Base-by-base conservation (phyloP, 106 monocot genomes). In the Dactylorhiza incarnata region DNA sequence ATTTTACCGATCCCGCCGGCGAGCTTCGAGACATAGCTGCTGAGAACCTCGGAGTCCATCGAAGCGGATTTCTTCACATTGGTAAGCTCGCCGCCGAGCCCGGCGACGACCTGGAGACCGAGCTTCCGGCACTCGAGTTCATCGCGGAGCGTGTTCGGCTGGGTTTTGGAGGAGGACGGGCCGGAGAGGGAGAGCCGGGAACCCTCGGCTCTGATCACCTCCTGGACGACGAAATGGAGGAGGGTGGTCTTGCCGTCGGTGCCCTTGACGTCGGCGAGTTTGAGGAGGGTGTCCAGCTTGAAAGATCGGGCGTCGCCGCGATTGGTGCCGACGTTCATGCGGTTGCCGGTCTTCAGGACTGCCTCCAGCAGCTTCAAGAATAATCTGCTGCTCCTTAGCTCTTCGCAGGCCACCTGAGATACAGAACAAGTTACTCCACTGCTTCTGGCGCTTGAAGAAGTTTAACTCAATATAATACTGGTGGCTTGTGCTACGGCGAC, bases 251-350 rank as follows among this genome's bases (percentile, higher is more conserved):
- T 92, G 1, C 95, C 95, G 65, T 95, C 95, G 0, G 95, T 84
- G 19, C 92, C 95, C 73, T 95, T 95, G 48, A 95, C 81, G 49
- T 95, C 95, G 10, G 84, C 92, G 11, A 95, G 86, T 45, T 95
- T 95, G 15, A 92, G 86, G 19, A 95, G 89, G n/a, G 95, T 92
- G 74, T 95, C 95, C 23, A 95, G 95, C 77, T 95, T 95, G 79
- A 97, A 97, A 7, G 96, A 93, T 25, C 72, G 87, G 1, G 96
- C 96, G 77, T 89, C 88, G 2, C 96, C 96, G 13, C 93, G 86
- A 62, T 97, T 89, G n/a, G 96, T 97, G 10, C 96, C 96, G 6
- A 97, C 89, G 37, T 93, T 97, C 93, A 97, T 97, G 6, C 89
- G 86, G 82, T 97, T 97, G 8, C 96, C 96, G 11, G 93, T 93